Conservation (phyloP, 306 rosid species). For the Fragaria vesca region DNA sequence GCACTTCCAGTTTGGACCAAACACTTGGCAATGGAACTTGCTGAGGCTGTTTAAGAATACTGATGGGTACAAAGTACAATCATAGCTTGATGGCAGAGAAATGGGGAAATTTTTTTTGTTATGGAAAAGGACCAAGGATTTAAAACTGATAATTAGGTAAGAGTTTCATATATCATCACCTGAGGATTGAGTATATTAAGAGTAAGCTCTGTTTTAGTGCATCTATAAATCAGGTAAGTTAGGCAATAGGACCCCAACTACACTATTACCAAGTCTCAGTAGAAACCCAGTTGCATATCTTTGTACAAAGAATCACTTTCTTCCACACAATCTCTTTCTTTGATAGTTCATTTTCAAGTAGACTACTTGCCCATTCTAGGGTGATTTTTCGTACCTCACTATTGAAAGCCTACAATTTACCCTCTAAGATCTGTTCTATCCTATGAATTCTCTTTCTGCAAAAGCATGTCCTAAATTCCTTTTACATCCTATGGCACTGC, state of each 20-base stretch:
- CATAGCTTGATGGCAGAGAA: neutral
- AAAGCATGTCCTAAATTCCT: neutral
- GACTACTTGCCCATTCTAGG: neutral
- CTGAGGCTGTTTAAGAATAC: neutral
- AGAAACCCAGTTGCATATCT: neutral
- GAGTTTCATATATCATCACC: neutral
- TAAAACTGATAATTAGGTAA: neutral
- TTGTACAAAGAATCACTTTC: neutral
- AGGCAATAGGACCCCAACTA: neutral
- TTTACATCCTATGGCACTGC: neutral
- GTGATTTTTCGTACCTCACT: neutral
- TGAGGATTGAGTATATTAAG: neutral
- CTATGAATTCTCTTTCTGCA: neutral
- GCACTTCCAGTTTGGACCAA: constrained; percentile 1
- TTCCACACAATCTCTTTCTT: neutral
- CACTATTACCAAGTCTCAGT: neutral
- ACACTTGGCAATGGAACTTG: constrained; percentile 12
- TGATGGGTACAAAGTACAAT: neutral
- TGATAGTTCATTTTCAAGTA: neutral
- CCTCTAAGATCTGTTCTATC: neutral
- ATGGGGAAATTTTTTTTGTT: neutral
- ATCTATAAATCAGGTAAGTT: neutral
- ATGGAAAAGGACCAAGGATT: neutral
- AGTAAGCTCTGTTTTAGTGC: neutral
- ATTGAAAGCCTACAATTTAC: neutral